Conservation (phyloP, 106 monocot species). For the Allium sativum region DNA sequence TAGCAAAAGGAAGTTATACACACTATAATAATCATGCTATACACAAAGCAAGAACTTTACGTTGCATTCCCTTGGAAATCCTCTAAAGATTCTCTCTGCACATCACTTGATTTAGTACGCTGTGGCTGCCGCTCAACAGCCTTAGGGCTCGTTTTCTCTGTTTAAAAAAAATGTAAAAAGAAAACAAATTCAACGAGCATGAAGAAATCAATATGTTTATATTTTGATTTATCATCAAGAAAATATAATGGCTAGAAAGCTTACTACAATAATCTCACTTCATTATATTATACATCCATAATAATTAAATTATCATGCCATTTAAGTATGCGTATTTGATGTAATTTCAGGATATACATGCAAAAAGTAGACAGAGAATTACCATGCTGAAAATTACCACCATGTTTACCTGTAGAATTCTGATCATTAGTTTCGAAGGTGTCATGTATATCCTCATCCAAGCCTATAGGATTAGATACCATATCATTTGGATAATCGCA, state of each 20-base stretch:
- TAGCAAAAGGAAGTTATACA: not conserved
- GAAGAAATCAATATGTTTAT: not conserved
- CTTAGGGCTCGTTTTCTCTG: not conserved
- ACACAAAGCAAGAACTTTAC: slow-evolving; percentile 14
- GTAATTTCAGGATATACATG: slow-evolving; percentile 1
- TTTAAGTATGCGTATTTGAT: no score
- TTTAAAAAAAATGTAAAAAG: slow-evolving; percentile 5
- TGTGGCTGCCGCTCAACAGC: slow-evolving; percentile 2
- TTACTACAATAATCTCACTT: not conserved
- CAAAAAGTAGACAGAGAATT: not conserved
- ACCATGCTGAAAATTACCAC: slow-evolving; percentile 1
- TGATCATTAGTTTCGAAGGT: slow-evolving; percentile 2
- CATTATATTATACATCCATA: not conserved
- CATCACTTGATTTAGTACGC: slow-evolving; percentile 8
- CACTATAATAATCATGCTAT: not conserved
- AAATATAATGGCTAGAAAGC: not conserved
- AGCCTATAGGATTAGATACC: not conserved
- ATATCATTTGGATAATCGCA: slow-evolving; percentile 1
- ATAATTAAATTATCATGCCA: slow-evolving; percentile 1
- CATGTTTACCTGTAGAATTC: slow-evolving; percentile 1
- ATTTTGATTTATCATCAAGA: not conserved
- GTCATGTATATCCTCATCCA: slow-evolving; percentile 4
- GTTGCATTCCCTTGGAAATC: slow-evolving; percentile 2
- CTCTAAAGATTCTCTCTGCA: not conserved
- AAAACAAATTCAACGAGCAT: not conserved